phyloP scores from a whole-genome alignment of 2,329 filamentous ascomycete genomes.

The Sporothrix sp. region DNA sequence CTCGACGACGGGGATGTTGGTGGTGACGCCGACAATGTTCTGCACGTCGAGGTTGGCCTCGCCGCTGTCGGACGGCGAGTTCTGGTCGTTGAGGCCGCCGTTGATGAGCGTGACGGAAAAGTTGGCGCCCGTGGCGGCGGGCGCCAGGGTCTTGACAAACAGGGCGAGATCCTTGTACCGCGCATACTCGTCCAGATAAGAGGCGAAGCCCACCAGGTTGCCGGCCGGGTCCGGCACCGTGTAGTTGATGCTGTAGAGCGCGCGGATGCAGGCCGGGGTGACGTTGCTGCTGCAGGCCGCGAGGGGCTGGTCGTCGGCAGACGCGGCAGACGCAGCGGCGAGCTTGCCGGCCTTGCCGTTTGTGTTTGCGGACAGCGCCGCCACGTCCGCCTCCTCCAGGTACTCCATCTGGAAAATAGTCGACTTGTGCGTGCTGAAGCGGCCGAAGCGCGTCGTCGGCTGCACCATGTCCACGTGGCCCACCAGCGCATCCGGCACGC shows the following conservation, averaged over 20 bases:
- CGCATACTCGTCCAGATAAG: constrained; percentile 40
- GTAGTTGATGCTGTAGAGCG: constrained; percentile 38
- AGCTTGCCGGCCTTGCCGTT: constrained; percentile 14
- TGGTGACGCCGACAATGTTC: constrained; percentile 46
- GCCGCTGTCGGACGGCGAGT: constrained; percentile 27
- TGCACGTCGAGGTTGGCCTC: constrained; percentile 59
- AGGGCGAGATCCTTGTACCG: constrained; percentile 38
- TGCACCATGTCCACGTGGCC: constrained; percentile 52
- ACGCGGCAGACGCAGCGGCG: neutral
- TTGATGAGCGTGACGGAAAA: constrained; percentile 50
- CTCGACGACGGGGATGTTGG: constrained; percentile 44
- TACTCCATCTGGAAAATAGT: constrained; percentile 30
- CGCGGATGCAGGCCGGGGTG: constrained; percentile 38
- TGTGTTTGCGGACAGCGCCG: constrained; percentile 12
- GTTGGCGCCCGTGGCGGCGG: constrained; percentile 39
- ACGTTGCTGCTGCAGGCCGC: constrained; percentile 31
- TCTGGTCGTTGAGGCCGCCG: constrained; percentile 41
- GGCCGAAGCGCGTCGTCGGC: constrained; percentile 54
- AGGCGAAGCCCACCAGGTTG: constrained; percentile 30
- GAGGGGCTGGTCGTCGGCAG: neutral
- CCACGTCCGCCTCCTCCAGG: constrained; percentile 17
- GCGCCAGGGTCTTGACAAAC: constrained; percentile 43
- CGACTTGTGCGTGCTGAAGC: constrained; percentile 33
- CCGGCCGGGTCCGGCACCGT: constrained; percentile 21
- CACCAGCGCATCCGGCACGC: constrained; percentile 46